Base-by-base conservation (phyloP, 2,329 filamentous ascomycete genomes). In the Aspergillus flavus region DNA sequence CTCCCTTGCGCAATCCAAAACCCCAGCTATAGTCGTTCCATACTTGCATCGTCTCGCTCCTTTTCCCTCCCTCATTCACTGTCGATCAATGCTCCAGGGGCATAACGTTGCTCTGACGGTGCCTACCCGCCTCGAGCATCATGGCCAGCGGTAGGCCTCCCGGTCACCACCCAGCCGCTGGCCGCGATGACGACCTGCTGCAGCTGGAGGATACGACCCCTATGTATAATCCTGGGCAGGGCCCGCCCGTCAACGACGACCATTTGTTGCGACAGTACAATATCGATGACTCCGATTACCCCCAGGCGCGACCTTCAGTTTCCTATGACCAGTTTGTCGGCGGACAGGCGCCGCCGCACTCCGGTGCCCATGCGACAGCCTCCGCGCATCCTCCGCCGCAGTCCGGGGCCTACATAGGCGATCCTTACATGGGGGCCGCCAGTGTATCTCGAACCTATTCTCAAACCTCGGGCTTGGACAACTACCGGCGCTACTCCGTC, bases 301-400 rank as follows among this genome's bases (percentile, higher is more conserved):
- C 85, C 54, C 86, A 86, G 65, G 80, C 88, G 62, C 91, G 94
- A 69, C 92, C 93, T 58, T 97, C 94, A 30, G 89, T 94, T 58
- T 96, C 93, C 63, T 97, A 97, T 80, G 94, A 97, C 83, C 91
- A 95, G 72, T 98, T 97, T 77, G 90, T 98, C 66, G 94, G 94
- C 67, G 88, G 69, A 67, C 83, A 82, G 65, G 80, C 84, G 64
- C 79, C 84, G 65, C 79, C 83, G 59, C 82, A 85, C 57, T 76
- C 83, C 26, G 77, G 82, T 54, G 78, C 67, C 53, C 81, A 73
- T 78, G 83, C 69, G 78, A 80, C 59, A 78, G 81, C 69, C 77
- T 70, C 70, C 43, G 65, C 69, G 65, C 67, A 70, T 63, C 65
- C 68, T 30, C 70, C 71, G 50, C 65, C 66, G 53, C 73, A 75